Conservation (phyloP, 768 basidiomycete species). For the Lentinula aciculospora region DNA sequence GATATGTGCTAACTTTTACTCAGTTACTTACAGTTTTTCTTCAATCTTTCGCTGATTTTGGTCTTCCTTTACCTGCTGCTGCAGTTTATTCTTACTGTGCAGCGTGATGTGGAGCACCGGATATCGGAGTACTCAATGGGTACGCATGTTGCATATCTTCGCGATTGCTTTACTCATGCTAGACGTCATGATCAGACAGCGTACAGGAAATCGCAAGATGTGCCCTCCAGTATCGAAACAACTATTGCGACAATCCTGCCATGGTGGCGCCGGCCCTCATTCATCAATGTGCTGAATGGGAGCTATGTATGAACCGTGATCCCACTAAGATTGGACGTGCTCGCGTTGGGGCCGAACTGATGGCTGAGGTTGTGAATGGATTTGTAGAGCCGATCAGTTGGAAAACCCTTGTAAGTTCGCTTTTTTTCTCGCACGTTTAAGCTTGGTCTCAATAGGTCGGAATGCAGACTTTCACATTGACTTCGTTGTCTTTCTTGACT, state of each 20-base stretch:
- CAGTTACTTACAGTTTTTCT: constrained; percentile 92
- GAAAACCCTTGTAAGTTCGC: constrained; percentile 79
- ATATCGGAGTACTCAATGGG: constrained; percentile 88
- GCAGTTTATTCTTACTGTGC: constrained; percentile 85
- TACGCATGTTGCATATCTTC: constrained; percentile 26
- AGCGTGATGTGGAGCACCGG: constrained; percentile 83
- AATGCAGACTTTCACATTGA: constrained; percentile 62
- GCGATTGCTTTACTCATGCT: not conserved
- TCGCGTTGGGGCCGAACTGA: constrained; percentile 86
- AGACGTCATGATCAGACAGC: constrained; percentile 63
- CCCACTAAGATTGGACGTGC: constrained; percentile 86
- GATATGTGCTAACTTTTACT: constrained; percentile 10
- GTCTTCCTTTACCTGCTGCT: constrained; percentile 81
- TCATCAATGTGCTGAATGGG: constrained; percentile 84
- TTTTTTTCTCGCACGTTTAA: not conserved
- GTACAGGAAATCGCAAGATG: constrained; percentile 91
- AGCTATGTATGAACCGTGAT: constrained; percentile 93
- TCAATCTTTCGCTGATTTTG: constrained; percentile 76
- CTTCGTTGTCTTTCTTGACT: constrained; percentile 71
- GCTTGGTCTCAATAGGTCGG: not conserved
- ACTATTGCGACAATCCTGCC: constrained; percentile 76
- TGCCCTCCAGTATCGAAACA: constrained; percentile 72
- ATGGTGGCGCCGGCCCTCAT: constrained; percentile 66
- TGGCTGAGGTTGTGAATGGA: constrained; percentile 93
- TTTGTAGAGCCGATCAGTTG: constrained; percentile 98